Percentiles rank a stretch among this genome's conserved stretches.
These are phyloP conservation scores for Russula vinacea DNA, from an alignment of 768 basidiomycete species.

Conservation along the genomic window DNA sequence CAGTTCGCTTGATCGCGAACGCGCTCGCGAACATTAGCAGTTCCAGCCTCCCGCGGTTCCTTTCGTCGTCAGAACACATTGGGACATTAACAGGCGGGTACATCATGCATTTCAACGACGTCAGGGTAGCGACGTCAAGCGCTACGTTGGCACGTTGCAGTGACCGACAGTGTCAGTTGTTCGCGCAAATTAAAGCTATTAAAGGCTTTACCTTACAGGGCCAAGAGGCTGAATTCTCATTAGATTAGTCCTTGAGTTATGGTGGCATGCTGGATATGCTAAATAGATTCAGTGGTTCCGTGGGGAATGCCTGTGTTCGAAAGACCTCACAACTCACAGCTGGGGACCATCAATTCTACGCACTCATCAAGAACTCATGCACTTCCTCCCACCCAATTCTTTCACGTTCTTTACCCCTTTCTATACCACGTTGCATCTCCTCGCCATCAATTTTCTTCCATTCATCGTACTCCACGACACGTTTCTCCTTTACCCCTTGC, in stretches of 20 bases:
- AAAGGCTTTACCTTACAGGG: not conserved
- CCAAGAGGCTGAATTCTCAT: not conserved
- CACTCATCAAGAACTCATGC: constrained; percentile 33
- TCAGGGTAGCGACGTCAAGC: too few relatives aligned
- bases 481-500: constrained; percentile 40
- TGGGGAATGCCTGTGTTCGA: not conserved
- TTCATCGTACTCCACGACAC: constrained; percentile 60
- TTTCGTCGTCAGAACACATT: too few relatives aligned
- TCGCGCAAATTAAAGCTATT: not conserved
- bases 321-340: not conserved
- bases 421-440: constrained; percentile 59
- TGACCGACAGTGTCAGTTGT: too few relatives aligned
- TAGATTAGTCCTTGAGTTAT: not conserved
- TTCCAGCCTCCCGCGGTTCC: too few relatives aligned
- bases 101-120: too few relatives aligned
- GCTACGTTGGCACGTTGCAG: too few relatives aligned
- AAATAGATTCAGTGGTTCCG: not conserved
- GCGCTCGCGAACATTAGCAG: too few relatives aligned
- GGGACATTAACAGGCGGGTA: too few relatives aligned
- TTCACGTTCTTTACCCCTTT: constrained; percentile 69
- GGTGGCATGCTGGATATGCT: not conserved
- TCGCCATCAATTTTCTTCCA: constrained; percentile 76
- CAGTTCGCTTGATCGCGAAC: too few relatives aligned
- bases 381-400: constrained; percentile 70
- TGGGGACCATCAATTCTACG: not conserved